These are phyloP conservation scores for Solanum bukasovii DNA, from an alignment of 257 asterid species.

Conservation along the genomic window DNA sequence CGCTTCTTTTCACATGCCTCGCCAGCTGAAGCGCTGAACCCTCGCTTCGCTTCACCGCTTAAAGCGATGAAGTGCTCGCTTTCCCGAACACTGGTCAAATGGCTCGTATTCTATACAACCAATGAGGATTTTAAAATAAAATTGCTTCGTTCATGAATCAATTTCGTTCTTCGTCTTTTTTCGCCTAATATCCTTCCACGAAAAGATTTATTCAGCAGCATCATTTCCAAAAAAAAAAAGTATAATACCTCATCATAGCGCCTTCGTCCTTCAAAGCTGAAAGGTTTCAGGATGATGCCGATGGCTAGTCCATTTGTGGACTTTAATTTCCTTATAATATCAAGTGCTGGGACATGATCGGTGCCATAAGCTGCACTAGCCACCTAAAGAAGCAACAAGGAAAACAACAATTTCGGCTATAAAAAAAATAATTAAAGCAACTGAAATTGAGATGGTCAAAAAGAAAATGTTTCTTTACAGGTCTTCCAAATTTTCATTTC, in stretches of 20 bases:
- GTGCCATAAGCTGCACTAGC: slow-evolving; percentile 87
- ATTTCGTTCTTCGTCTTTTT: background rate
- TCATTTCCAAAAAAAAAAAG: background rate
- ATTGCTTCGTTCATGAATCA: background rate
- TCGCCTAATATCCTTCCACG: background rate
- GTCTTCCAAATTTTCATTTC: background rate
- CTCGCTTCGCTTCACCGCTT: no score
- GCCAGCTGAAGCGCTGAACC: no score
- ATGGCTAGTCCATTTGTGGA: slow-evolving; percentile 54
- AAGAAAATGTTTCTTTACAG: background rate
- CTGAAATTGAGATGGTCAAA: background rate
- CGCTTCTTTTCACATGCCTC: no score
- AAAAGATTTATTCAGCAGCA: background rate
- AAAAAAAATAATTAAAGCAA: background rate
- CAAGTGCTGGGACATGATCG: slow-evolving; percentile 60
- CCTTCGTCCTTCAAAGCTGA: slow-evolving; percentile 89
- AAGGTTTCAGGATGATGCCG: slow-evolving; percentile 80
- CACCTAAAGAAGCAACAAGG: slow-evolving; percentile 39
- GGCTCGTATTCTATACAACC: background rate
- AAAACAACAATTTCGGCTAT: background rate
- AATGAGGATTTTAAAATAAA: background rate
- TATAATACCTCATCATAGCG: slow-evolving; percentile 71
- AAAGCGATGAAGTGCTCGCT: no score
- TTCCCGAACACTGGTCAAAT: background rate
- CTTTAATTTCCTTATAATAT: slow-evolving; percentile 51